phyloP scores from a whole-genome alignment of 768 basidiomycete genomes.

The Plicaturopsis crispa region DNA sequence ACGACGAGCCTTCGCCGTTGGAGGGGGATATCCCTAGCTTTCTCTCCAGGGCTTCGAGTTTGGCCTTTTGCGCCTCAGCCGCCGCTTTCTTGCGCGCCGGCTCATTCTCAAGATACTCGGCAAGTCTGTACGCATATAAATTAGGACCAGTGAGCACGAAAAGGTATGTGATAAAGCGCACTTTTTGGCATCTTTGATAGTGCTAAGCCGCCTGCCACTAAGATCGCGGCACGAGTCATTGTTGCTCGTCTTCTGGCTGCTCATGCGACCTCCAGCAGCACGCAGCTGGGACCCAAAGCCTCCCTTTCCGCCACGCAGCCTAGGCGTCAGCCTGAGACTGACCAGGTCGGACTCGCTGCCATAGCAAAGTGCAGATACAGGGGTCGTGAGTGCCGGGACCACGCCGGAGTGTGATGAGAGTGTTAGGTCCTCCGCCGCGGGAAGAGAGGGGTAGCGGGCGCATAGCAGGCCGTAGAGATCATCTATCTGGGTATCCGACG shows the following conservation, averaged over 20 bases:
- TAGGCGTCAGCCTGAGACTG: slow-evolving; percentile 66
- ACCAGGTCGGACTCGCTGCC: slow-evolving; percentile 33
- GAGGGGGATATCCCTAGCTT: slow-evolving; percentile 60
- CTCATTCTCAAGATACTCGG: slow-evolving; percentile 80
- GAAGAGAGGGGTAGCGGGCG: slow-evolving; percentile 40
- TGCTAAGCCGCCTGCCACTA: slow-evolving; percentile 82
- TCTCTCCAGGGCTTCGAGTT: slow-evolving; percentile 79
- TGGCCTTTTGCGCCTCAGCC: slow-evolving; percentile 70
- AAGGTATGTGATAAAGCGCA: slow-evolving; percentile 25
- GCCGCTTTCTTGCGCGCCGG: slow-evolving; percentile 74
- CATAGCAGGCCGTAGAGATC: slow-evolving; percentile 36
- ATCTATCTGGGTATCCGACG: slow-evolving; percentile 29
- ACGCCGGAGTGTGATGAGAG: slow-evolving; percentile 34
- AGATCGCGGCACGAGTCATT: slow-evolving; percentile 94
- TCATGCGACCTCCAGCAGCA: slow-evolving; percentile 97
- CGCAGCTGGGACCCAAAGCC: slow-evolving; percentile 95
- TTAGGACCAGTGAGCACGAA: background rate
- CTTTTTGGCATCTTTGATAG: slow-evolving; percentile 96
- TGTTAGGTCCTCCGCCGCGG: slow-evolving; percentile 28
- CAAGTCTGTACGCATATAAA: slow-evolving; percentile 41
- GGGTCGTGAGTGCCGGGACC: slow-evolving; percentile 26
- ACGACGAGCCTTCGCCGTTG: slow-evolving; percentile 24
- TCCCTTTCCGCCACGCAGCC: slow-evolving; percentile 87
- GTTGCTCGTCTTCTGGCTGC: slow-evolving; percentile 89
- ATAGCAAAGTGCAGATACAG: slow-evolving; percentile 17